Evolutionary conservation across 1,284 basidiomycete genomes (phyloP), one percentile per base, ranked within the genome.

Genomic region (Microbotryum intermedium): DNA sequence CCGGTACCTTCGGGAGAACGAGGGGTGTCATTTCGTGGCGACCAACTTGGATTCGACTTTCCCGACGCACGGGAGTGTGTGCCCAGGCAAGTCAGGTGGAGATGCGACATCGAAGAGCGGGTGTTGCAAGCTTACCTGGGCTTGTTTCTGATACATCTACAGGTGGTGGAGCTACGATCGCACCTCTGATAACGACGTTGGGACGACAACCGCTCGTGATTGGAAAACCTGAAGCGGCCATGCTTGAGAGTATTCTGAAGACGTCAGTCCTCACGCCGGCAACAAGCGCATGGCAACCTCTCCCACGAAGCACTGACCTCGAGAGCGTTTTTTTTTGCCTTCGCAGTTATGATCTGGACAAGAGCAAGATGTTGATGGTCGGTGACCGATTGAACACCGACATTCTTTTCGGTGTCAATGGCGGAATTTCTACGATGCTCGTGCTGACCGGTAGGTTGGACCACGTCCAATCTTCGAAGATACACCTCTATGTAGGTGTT

Each of bases 311-410:
- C 28, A 3, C 13, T 54, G 16, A 29, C 45, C 6, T 23, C 3
- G n/a, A n/a, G n/a, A n/a, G n/a, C n/a, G 7, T 26, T 23, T 1
- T 23, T 28, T 43, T 26, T 25, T 4, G 13, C 34, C 34, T 16
- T 25, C 4, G n/a, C 69, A 94, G 90, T 75, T 84, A 93, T 69
- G 74, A 88, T 51, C 90, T 90, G 72, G 88, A 97, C 75, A 87
- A 87, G 49, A 77, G 80, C 60, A 79, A 85, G 55, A 92, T 93
- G 3, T 83, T 98, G 72, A 97, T 99, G 90, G 81, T 98, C 50
- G 94, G 95, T 44, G 95, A 98, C 76, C 84, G 95, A 61, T 79
- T 98, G 62, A 86, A 91, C 71, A 98, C 95, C 2, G 95, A 99
- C 56, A 71, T 72, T 23, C 55, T 87, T 47, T 98, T 98, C 71